A percentile compares a stretch with the other conserved stretches of the same genome.
These are phyloP conservation scores for Logfia minima DNA, from an alignment of 129 eudicot species.

Conservation along the genomic window DNA sequence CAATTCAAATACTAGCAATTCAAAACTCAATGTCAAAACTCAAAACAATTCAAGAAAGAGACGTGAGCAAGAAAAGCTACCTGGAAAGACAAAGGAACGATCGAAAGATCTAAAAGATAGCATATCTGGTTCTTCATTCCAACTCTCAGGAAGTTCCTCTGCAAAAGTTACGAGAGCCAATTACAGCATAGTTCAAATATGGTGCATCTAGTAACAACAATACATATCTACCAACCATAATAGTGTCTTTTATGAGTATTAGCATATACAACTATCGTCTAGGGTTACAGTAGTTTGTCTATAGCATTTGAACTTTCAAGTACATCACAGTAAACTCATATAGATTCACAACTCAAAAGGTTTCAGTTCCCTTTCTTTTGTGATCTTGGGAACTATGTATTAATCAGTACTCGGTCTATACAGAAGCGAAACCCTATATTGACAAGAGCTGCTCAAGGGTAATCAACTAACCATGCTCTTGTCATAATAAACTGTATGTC, in stretches of 20 bases:
- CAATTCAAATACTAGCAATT: neutral
- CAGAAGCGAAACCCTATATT: neutral
- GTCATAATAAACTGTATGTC: neutral
- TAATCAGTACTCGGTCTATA: neutral
- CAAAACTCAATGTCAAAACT: neutral
- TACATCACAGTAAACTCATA: neutral
- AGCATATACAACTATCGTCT: neutral
- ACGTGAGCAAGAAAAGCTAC: slow-evolving; percentile 34
- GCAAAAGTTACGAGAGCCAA: slow-evolving; percentile 23
- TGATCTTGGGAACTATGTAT: neutral
- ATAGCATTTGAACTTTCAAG: neutral
- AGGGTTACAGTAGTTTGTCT: neutral
- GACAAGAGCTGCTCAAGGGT: neutral
- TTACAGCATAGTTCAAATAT: neutral
- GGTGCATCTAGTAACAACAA: neutral
- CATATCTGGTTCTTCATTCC: slow-evolving; percentile 73
- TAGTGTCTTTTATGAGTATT: neutral
- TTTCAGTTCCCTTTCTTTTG: neutral
- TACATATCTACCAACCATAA: neutral
- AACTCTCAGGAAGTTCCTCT: slow-evolving; percentile 80
- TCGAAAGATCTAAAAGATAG: slow-evolving; percentile 68
- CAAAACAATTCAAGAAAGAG: slow-evolving; percentile 6
- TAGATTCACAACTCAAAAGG: neutral
- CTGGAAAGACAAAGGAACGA: slow-evolving; percentile 90
- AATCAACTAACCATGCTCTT: neutral